Base-by-base conservation (phyloP, 2,329 filamentous ascomycete genomes). In the Dactylellina cionopaga region DNA sequence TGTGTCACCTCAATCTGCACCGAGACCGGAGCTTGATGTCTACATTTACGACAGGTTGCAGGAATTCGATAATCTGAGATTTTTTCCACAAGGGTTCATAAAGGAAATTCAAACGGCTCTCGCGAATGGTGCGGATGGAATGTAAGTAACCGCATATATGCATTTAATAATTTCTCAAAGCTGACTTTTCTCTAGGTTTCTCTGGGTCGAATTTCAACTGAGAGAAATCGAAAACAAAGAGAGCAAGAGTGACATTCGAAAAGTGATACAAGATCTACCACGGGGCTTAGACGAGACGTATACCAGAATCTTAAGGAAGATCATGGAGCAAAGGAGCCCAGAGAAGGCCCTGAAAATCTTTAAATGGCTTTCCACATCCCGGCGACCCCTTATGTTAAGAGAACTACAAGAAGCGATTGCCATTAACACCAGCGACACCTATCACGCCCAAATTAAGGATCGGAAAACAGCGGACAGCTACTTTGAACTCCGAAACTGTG, bases 191-290 rank as follows among this genome's bases (percentile, higher is more conserved):
- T 11, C 22, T 10, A 19, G 19, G 13, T 74, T 74, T 27, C 37
- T 74, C 25, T 74, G 66, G 72, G 66, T 72, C 7, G 51, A 51
- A 25, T 72, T 66, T 37, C 72, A 74, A 51, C 29, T 74, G 13
- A 65, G 63, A 19, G 51, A 66, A 33, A 56, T 74, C 35, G 59
- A 63, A n/a, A 35, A 39, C 22, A 62, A 72, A 68, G 22, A 29
- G 6, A 56, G 66, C 10, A 58, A 62, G 27, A 10, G 15, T 4
- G 46, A 60, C 9, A 64, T 75, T 25, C 25, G 58, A 46, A 46
- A 64, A 54, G 56, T 70, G 19, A 35, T 75, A 13, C 15, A 55
- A 15, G 54, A 22, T n/a, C 51, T 74, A 11, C 74, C 69, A 5
- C 47, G 52, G 29, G 47, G 43, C 2, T 37, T 74, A 29, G 51